phyloP scores from a whole-genome alignment of 108 stramenopile genomes.

The Asterionellopsis glacialis region DNA sequence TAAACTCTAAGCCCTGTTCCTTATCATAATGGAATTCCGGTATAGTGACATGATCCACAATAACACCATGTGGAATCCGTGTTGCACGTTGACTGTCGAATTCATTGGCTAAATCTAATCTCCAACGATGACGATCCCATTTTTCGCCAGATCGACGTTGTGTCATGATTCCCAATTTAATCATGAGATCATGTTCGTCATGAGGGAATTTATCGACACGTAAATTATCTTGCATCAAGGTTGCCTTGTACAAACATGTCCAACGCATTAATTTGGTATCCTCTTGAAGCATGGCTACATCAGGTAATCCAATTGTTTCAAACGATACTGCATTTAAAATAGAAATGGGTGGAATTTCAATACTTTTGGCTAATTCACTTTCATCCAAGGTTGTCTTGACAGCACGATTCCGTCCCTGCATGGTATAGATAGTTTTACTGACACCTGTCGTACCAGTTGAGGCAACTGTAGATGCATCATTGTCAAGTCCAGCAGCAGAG shows the following conservation, averaged over 20 bases:
- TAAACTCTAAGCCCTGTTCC: slow-evolving; percentile 31
- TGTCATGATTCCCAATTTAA: slow-evolving; percentile 39
- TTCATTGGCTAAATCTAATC: slow-evolving; percentile 38
- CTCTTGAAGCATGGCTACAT: slow-evolving; percentile 27
- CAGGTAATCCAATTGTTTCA: slow-evolving; percentile 38
- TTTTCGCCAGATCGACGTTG: slow-evolving; percentile 27
- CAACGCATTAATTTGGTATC: slow-evolving; percentile 28
- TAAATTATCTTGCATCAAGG: slow-evolving; percentile 36
- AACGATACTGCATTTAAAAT: slow-evolving; percentile 45
- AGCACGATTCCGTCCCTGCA: slow-evolving; percentile 21
- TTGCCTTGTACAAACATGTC: slow-evolving; percentile 41
- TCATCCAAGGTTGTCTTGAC: slow-evolving; percentile 8
- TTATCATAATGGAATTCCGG: slow-evolving; percentile 34
- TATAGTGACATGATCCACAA: slow-evolving; percentile 44
- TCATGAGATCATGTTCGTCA: slow-evolving; percentile 38
- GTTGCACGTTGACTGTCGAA: slow-evolving; percentile 35
- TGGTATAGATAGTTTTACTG: slow-evolving; percentile 13
- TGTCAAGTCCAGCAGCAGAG: background rate
- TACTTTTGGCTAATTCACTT: slow-evolving; percentile 1
- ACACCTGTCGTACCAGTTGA: background rate
- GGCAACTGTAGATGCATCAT: background rate
- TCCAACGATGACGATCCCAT: slow-evolving; percentile 53
- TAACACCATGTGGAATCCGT: slow-evolving; percentile 36
- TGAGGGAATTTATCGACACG: slow-evolving; percentile 49
- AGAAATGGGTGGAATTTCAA: slow-evolving; percentile 44